These are phyloP conservation scores for Aspergillus luchuensis DNA, from an alignment of 2,329 filamentous ascomycete species.

Conservation along the genomic window DNA sequence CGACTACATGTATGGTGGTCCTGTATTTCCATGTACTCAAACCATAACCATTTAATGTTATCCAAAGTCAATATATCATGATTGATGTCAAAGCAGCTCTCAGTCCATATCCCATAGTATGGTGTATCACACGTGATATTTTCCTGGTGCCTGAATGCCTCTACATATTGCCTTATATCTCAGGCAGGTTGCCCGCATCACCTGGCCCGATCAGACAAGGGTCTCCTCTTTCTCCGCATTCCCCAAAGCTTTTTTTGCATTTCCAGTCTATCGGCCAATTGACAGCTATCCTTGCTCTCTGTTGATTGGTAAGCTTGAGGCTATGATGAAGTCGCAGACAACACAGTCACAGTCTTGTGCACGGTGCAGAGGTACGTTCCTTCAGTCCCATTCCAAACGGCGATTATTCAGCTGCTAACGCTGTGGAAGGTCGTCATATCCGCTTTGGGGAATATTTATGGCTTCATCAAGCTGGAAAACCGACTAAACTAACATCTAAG, in stretches of 20 bases:
- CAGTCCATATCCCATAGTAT: no score
- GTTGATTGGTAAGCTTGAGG: neutral
- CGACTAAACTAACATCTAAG: no score
- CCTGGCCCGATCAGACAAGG: neutral
- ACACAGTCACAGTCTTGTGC: neutral
- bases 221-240: neutral
- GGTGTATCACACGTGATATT: no score
- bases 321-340: neutral
- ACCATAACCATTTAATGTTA: no score
- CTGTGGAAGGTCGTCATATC: neutral
- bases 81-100: no score
- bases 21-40: no score
- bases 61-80: no score
- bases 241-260: neutral
- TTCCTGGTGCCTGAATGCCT: neutral
- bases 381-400: neutral
- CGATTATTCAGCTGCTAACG: neutral
- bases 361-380: constrained; percentile 1
- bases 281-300: neutral
- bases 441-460: neutral
- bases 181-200: neutral
- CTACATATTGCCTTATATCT: neutral
- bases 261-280: no score
- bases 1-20: constrained; percentile 34
- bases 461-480: accelerated